Base-by-base conservation (phyloP, 225 moss, liverwort and hornwort genomes). In the Lunularia cruciata region DNA sequence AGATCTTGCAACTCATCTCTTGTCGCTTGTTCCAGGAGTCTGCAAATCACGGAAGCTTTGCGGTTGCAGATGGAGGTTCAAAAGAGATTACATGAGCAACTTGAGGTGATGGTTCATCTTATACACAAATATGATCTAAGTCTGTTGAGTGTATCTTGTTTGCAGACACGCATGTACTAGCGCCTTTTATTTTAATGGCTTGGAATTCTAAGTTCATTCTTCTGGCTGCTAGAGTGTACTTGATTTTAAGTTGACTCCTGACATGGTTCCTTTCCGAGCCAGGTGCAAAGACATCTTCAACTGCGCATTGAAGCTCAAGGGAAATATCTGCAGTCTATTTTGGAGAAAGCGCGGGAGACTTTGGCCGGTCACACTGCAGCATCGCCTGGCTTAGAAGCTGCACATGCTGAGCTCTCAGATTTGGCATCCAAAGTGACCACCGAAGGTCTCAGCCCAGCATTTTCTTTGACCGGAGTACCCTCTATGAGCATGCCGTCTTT, bases 21-120 rank as follows among this genome's bases (percentile, higher is more conserved):
- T 32, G 9, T 25, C 4, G n/a, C 19, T 38, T 22, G 16, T 51
- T n/a, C 63, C 86, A 90, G 90, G 73, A 85, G 82, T 67, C 76
- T 88, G 68, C 89, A 92, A 84, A 92, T 95, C 47, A 84, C 90
- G 8, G 95, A 95, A 68, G 92, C 92, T 15, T 84, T 95, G n/a
- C 85, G 95, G 34, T 79, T 95, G 78, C 95, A 95, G 73, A 88
- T 95, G 95, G 95, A 95, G 81, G 92, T 92, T 57, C 95, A 95
- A 78, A 88, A 84, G 74, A 86, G 88, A 37, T 45, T 95, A 67
- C 92, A 92, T 60, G 92, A 95, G 72, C 95, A 95, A 77, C 83
- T 92, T 40, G 92, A 95, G 92, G 94, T 94, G 71, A 28, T 18
- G n/a, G 33, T 8, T 38, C 38, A 23, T 38, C 61, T 63, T 12